phyloP scores from a whole-genome alignment of 1,139 yeast genomes.

The Saccharomycopsis hybrid region DNA sequence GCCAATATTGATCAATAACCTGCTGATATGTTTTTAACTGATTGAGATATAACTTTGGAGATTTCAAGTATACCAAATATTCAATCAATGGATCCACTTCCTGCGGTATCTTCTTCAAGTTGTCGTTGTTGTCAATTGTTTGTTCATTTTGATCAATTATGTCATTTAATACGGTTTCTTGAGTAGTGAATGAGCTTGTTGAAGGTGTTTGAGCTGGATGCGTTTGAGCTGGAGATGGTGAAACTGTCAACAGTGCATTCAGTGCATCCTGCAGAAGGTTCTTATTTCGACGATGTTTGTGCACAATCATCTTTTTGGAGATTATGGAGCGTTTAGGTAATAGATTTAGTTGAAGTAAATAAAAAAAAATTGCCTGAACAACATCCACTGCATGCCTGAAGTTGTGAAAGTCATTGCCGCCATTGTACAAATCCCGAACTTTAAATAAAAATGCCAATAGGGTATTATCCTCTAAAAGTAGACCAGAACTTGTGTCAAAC shows the following conservation, averaged over 20 bases:
- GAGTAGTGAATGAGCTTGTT: too few species aligned
- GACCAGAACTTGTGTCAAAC: constrained; percentile 26
- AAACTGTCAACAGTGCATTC: neutral
- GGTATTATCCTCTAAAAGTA: constrained; percentile 36
- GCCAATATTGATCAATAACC: constrained; percentile 7
- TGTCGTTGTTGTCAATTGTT: constrained; percentile 18
- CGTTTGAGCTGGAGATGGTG: too few species aligned
- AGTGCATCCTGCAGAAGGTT: neutral
- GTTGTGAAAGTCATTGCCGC: constrained; percentile 87
- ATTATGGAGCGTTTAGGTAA: constrained; percentile 22
- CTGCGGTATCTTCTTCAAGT: constrained; percentile 12
- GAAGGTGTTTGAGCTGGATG: too few species aligned
- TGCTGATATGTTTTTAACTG: constrained; percentile 12
- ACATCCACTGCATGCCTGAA: constrained; percentile 96
- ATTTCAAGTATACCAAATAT: constrained; percentile 12
- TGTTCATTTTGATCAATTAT: constrained; percentile 16
- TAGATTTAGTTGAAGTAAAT: constrained; percentile 43
- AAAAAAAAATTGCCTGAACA: constrained; percentile 78
- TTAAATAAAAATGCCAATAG: constrained; percentile 54
- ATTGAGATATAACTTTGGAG: constrained; percentile 13
- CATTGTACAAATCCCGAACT: constrained; percentile 70
- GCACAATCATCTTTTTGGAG: constrained; percentile 13
- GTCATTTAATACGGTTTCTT: too few species aligned
- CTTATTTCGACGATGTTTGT: constrained; percentile 3
- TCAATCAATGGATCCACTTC: constrained; percentile 20